Percentiles rank a stretch among this genome's conserved stretches.
Conservation (phyloP, 2,329 filamentous ascomycete species). For the Fusarium sp. region DNA sequence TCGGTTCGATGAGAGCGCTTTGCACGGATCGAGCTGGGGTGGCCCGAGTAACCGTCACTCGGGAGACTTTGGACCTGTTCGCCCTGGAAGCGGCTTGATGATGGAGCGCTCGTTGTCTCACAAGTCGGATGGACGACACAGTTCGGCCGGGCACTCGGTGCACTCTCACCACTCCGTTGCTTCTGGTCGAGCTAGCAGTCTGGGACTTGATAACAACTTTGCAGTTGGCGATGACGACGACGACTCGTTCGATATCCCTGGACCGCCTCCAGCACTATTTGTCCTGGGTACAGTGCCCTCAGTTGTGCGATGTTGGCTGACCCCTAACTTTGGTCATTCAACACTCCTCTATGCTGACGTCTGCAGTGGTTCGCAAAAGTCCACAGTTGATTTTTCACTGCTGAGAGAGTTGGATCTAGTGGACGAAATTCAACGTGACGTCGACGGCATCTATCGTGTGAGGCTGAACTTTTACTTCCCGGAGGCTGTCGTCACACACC, state of each 20-base stretch:
- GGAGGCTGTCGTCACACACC: constrained; percentile 85
- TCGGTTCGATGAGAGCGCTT: constrained; percentile 94
- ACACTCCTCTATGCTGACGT: constrained; percentile 91
- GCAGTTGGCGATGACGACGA: constrained; percentile 72
- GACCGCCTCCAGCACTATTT: constrained; percentile 85
- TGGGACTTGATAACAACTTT: constrained; percentile 83
- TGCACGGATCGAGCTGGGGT: constrained; percentile 88
- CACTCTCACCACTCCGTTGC: constrained; percentile 77
- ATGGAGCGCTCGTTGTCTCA: constrained; percentile 93
- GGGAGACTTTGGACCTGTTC: constrained; percentile 81
- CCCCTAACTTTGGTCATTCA: constrained; percentile 88
- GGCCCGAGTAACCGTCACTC: constrained; percentile 83
- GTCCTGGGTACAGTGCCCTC: constrained; percentile 90
- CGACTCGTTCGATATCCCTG: constrained; percentile 78
- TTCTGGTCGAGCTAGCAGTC: constrained; percentile 86
- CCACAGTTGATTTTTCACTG: constrained; percentile 81
- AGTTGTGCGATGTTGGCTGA: constrained; percentile 96
- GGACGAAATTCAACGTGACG: constrained; percentile 73
- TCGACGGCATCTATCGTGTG: constrained; percentile 76
- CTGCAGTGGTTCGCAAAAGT: constrained; percentile 91
- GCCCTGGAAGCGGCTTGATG: constrained; percentile 86
- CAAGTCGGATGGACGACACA: constrained; percentile 95
- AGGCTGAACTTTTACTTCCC: constrained; percentile 89
- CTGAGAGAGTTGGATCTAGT: constrained; percentile 80
- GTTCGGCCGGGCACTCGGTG: constrained; percentile 87